These are phyloP conservation scores for Cladobotryum protrusum DNA, from an alignment of 2,329 filamentous ascomycete genomes.

Conservation along the genomic window DNA sequence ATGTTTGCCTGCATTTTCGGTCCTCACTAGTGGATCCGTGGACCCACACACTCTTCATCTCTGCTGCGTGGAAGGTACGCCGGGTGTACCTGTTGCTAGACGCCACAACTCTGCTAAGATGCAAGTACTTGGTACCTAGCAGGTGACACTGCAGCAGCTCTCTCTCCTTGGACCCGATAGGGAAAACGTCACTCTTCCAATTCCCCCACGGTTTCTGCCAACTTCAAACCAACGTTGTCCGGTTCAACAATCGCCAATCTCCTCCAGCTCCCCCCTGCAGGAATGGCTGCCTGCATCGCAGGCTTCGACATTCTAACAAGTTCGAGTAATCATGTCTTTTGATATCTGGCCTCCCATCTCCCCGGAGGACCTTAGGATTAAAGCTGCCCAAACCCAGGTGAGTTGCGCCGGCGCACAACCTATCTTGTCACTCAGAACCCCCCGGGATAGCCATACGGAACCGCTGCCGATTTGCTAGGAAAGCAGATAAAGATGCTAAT, in stretches of 20 bases:
- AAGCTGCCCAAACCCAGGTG: slow-evolving; percentile 47
- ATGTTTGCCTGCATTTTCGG: too few species aligned
- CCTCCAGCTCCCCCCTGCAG: background rate
- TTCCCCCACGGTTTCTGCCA: background rate
- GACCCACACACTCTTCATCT: background rate
- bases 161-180: too few species aligned
- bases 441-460: too few species aligned
- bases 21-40: background rate
- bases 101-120: too few species aligned
- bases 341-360: slow-evolving; percentile 53
- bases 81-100: too few species aligned
- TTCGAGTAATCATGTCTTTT: slow-evolving; percentile 42
- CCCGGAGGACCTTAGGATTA: slow-evolving; percentile 43
- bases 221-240: too few species aligned
- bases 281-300: slow-evolving; percentile 12
- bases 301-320: slow-evolving; percentile 4
- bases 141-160: too few species aligned
- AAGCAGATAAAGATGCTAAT: slow-evolving; percentile 20
- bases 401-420: slow-evolving; percentile 14
- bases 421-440: too few species aligned
- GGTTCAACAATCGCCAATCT: background rate
- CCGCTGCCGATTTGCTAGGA: background rate
- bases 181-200: background rate
- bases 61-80: too few species aligned
- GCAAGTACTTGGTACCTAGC: too few species aligned